Evolutionary conservation across 768 basidiomycete genomes (phyloP), one percentile per base, ranked within the genome.

Genomic region (Mycena capillaripes): DNA sequence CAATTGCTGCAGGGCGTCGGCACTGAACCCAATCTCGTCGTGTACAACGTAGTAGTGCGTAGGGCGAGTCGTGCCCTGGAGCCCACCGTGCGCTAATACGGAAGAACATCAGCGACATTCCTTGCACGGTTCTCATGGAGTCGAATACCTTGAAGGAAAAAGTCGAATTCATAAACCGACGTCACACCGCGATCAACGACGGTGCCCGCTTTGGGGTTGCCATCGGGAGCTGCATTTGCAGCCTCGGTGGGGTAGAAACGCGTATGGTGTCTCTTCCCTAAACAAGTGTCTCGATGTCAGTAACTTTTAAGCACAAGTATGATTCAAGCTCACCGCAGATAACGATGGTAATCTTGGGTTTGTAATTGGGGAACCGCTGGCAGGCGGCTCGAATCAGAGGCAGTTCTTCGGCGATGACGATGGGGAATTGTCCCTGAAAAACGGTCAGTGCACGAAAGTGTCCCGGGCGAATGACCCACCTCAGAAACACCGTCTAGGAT

Each of bases 11-110:
- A 96, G 81, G 16, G 87, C 84, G 79, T 97, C 94, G 0, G 94
- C 90, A 7, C 81, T 84, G 72, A 95, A 89, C 7, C 80, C 82
- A 72, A 91, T 92, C 78, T 95, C 93, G 79, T 96, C 95, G 77
- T 95, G 92, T 10, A 95, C 89, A 42, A 95, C 92, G 57, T 89
- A 91, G 81, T 96, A 96, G 72, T 95, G 95, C 0, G 95, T 95
- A 0, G 95, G 89, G 12, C 87, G 85, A 27, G 89, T 92, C 3
- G 91, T 90, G 19, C 94, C 94, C 74, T 95, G 92, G 16, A 95
- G 82, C 0, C 93, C 92, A 50, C 89, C 88, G 69, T 95, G 94
- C 0, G 94, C 94, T 89, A 48, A 8, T 10, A 50, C 7, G 6
- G 4, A n/a, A 36, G 16, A 27, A 14, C 5, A 7, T 70, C n/a